A percentile compares a stretch with the other conserved stretches of the same genome.
Evolutionary conservation across 2,329 filamentous ascomycete species (phyloP).

Genomic region (Rhinocladiella similis): DNA sequence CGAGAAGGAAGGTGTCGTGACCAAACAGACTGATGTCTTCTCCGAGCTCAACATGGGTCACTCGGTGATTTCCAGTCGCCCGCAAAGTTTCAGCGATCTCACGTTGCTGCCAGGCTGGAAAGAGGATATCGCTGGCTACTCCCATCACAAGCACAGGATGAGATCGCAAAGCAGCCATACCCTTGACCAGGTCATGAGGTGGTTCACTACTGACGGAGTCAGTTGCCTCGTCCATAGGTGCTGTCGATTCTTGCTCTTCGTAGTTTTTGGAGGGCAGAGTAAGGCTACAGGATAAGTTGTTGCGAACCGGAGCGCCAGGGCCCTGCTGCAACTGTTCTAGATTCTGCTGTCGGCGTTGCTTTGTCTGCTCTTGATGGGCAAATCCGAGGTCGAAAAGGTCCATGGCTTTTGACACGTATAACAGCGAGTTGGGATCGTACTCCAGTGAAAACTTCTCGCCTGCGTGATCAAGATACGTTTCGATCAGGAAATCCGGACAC

Average conservation of each 20-base stretch:
- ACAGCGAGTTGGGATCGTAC: slow-evolving; percentile 90
- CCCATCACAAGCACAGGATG: slow-evolving; percentile 87
- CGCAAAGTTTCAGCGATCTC: slow-evolving; percentile 86
- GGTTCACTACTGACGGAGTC: slow-evolving; percentile 51
- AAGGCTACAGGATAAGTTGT: slow-evolving; percentile 67
- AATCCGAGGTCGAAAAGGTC: slow-evolving; percentile 90
- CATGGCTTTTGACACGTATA: slow-evolving; percentile 99
- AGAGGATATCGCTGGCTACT: slow-evolving; percentile 92
- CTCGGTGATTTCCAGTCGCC: slow-evolving; percentile 73
- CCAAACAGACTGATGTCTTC: slow-evolving; percentile 94
- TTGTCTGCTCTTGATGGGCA: slow-evolving; percentile 65
- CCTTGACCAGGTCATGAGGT: slow-evolving; percentile 76
- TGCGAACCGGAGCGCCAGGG: slow-evolving; percentile 37
- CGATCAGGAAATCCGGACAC: slow-evolving; percentile 96
- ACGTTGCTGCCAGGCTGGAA: slow-evolving; percentile 96
- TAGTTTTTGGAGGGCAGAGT: slow-evolving; percentile 83
- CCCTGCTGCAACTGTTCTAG: slow-evolving; percentile 51
- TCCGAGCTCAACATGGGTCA: slow-evolving; percentile 86
- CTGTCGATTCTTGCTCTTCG: slow-evolving; percentile 67
- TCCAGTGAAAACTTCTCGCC: slow-evolving; percentile 98
- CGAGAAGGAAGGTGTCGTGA: slow-evolving; percentile 92
- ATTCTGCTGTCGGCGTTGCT: slow-evolving; percentile 62
- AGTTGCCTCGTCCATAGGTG: slow-evolving; percentile 36
- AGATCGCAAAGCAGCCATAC: slow-evolving; percentile 69
- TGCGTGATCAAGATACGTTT: slow-evolving; percentile 96